phyloP scores from a whole-genome alignment of 2,329 filamentous ascomycete genomes.

The Trichophyton verrucosum region DNA sequence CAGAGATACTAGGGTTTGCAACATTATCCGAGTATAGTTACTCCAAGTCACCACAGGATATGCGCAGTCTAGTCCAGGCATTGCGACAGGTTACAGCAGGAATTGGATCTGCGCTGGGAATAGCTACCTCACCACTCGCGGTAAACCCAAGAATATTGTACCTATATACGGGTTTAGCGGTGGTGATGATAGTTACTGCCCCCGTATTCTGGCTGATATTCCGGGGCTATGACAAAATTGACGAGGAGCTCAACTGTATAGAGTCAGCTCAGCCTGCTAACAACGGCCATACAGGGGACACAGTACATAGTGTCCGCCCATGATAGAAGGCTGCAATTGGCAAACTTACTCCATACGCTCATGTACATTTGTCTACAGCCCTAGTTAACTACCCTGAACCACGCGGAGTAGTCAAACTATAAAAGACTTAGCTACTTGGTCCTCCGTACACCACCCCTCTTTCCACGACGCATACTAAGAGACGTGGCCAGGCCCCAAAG shows the following conservation, averaged over 20 bases:
- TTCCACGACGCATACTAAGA: too few relatives aligned
- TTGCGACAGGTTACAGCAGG: slow-evolving; percentile 15
- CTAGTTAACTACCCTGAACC: too few relatives aligned
- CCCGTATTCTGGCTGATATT: slow-evolving; percentile 9
- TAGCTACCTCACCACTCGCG: slow-evolving; percentile 9
- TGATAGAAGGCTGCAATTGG: neutral
- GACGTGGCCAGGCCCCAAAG: too few relatives aligned
- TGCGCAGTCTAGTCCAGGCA: slow-evolving; percentile 17
- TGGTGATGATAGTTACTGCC: slow-evolving; percentile 8
- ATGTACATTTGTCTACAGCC: too few relatives aligned
- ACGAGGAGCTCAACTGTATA: slow-evolving; percentile 12
- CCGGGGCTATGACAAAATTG: slow-evolving; percentile 13
- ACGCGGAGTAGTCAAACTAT: too few relatives aligned
- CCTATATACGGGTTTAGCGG: slow-evolving; percentile 11
- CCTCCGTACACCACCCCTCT: too few relatives aligned
- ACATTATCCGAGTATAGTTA: slow-evolving; percentile 57
- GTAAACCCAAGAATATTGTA: slow-evolving; percentile 12
- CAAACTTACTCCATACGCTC: neutral
- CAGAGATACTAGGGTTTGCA: slow-evolving; percentile 27
- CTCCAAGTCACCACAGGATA: slow-evolving; percentile 47
- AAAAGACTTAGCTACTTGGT: too few relatives aligned
- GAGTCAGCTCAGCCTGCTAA: neutral
- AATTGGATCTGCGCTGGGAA: slow-evolving; percentile 10
- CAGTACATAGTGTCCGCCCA: neutral
- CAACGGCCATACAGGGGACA: neutral